Conservation (phyloP, 192 early-diverging fungal species). For the Coemansia sp. region DNA sequence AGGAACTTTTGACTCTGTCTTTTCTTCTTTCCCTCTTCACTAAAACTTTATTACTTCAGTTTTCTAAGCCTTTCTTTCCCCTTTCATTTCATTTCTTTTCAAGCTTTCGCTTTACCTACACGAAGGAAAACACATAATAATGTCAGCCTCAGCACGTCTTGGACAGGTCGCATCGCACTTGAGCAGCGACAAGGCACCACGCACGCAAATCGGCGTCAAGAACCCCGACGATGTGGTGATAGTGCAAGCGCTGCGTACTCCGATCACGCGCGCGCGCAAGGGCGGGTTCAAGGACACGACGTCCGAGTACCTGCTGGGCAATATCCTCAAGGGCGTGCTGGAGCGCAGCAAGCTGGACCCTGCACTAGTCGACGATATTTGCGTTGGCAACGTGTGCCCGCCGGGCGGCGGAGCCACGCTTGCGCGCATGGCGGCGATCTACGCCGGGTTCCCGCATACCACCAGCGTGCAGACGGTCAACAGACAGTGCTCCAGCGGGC, state of each 20-base stretch:
- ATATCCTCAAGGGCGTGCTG: constrained; percentile 72
- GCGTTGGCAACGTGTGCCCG: constrained; percentile 90
- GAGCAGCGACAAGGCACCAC: constrained; percentile 36
- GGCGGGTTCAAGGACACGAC: constrained; percentile 92
- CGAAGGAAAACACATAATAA: constrained; percentile 1
- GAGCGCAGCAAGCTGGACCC: constrained; percentile 83
- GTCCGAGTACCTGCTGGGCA: constrained; percentile 76
- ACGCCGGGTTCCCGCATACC: constrained; percentile 86
- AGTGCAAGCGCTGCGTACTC: constrained; percentile 83
- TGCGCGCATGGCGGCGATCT: constrained; percentile 87
- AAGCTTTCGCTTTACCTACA: neutral
- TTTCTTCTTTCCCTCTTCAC: no score
- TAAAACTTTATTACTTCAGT: no score
- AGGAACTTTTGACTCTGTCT: no score
- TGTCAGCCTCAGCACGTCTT: constrained; percentile 36
- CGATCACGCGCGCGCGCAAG: constrained; percentile 86
- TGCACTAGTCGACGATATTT: constrained; percentile 85
- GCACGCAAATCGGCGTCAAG: constrained; percentile 68
- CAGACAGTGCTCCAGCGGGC: constrained; percentile 91
- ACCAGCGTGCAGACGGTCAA: constrained; percentile 84
- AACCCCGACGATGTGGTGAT: constrained; percentile 91
- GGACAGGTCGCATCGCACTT: constrained; percentile 55
- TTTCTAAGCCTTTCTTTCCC: neutral
- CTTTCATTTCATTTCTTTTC: constrained; percentile 1
- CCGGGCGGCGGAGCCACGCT: constrained; percentile 86